phyloP scores from a whole-genome alignment of 495 filamentous ascomycete species.

The Annulohypoxylon maeteangense region DNA sequence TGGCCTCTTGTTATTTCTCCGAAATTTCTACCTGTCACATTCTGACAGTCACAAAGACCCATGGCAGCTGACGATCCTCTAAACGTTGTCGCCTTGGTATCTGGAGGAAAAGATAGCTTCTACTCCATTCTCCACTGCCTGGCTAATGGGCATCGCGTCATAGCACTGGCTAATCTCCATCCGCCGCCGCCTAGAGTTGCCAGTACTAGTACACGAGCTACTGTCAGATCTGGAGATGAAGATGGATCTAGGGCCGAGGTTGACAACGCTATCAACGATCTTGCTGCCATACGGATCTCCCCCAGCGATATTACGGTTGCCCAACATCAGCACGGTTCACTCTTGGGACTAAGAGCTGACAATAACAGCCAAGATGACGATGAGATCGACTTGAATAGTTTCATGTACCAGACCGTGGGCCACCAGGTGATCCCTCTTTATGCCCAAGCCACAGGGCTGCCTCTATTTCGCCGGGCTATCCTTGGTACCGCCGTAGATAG shows the following conservation, averaged over 20 bases:
- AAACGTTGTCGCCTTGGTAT: constrained; percentile 91
- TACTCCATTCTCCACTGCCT: constrained; percentile 92
- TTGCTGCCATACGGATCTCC: constrained; percentile 26
- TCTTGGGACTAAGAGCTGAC: constrained; percentile 2
- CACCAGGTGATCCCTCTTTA: constrained; percentile 90
- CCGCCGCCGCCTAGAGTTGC: constrained; percentile 56
- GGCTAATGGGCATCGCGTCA: constrained; percentile 82
- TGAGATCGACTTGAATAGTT: constrained; percentile 86
- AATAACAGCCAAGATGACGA: constrained; percentile 44
- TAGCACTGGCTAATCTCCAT: constrained; percentile 90
- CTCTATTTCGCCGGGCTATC: constrained; percentile 82
- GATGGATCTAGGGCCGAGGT: constrained; percentile 1
- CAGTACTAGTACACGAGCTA: constrained; percentile 7
- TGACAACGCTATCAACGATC: constrained; percentile 5
- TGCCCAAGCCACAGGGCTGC: constrained; percentile 76
- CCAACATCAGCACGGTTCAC: constrained; percentile 9
- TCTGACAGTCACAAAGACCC: constrained; percentile 19
- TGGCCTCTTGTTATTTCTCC: constrained; percentile 42
- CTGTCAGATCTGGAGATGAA: constrained; percentile 18
- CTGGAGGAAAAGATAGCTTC: constrained; percentile 96
- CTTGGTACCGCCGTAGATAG: constrained; percentile 72
- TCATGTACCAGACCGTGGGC: constrained; percentile 99
- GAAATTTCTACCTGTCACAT: constrained; percentile 31
- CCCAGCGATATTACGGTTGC: constrained; percentile 23
- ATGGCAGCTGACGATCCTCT: constrained; percentile 56